phyloP scores from a whole-genome alignment of 2,329 filamentous ascomycete species.

The Aspergillus clavatus region DNA sequence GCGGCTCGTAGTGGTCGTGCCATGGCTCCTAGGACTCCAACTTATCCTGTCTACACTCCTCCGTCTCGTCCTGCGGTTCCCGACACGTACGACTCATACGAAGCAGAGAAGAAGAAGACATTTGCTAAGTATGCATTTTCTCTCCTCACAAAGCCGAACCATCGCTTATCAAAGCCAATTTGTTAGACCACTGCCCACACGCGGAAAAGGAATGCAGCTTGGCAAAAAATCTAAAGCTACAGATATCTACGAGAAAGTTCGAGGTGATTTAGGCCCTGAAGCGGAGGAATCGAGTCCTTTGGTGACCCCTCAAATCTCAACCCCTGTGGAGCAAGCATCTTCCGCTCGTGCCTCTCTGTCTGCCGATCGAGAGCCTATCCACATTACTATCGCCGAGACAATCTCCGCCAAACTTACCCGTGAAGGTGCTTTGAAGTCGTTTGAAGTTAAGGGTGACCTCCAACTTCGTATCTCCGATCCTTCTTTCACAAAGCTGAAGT shows the following conservation, averaged over 20 bases:
- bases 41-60: slow-evolving; percentile 85
- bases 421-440: slow-evolving; percentile 79
- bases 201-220: slow-evolving; percentile 97
- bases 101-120: slow-evolving; percentile 94
- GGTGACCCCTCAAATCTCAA: slow-evolving; percentile 54
- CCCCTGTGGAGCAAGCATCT: slow-evolving; percentile 48
- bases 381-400: slow-evolving; percentile 82
- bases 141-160: background rate
- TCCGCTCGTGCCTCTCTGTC: slow-evolving; percentile 60
- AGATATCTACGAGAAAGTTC: slow-evolving; percentile 94
- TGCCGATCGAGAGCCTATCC: slow-evolving; percentile 75
- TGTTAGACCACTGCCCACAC: slow-evolving; percentile 54
- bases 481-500: slow-evolving; percentile 84
- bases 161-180: slow-evolving; percentile 37
- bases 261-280: slow-evolving; percentile 83
- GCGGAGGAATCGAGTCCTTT: slow-evolving; percentile 69
- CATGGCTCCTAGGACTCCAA: slow-evolving; percentile 65
- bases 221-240: slow-evolving; percentile 98
- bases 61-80: slow-evolving; percentile 67
- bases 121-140: slow-evolving; percentile 63
- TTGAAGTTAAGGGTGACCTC: slow-evolving; percentile 87
- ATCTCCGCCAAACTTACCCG: slow-evolving; percentile 84
- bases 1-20: slow-evolving; percentile 70
- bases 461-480: slow-evolving; percentile 86
- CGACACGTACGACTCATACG: slow-evolving; percentile 88